Evolutionary conservation across 2,329 filamentous ascomycete species (phyloP).

Genomic region (Trichoderma brevicompactum): DNA sequence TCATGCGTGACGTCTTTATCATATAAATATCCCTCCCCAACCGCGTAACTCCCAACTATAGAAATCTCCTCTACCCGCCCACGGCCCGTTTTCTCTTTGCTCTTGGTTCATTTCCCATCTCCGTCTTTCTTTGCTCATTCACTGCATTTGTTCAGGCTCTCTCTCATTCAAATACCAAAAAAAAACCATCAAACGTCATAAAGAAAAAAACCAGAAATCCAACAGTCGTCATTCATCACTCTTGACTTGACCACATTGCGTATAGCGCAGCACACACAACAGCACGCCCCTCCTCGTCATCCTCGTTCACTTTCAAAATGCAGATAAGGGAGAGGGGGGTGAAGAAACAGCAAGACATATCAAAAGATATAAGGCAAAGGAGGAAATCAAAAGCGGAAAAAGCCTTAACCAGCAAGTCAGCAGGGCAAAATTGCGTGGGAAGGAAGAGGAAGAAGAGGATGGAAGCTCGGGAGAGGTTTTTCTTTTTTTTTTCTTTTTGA

Average conservation of each 20-base stretch:
- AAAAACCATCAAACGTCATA: conserved; percentile 12
- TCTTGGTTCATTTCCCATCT: conserved; percentile 15
- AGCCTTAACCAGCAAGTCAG: conserved; percentile 31
- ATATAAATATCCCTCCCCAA: conserved; percentile 20
- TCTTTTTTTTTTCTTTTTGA: not conserved
- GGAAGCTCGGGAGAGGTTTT: not conserved
- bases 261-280: not conserved
- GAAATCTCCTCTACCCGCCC: conserved; percentile 2
- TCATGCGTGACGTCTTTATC: conserved; percentile 28
- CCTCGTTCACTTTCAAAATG: conserved; percentile 29
- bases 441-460: conserved; percentile 27
- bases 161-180: conserved; percentile 9
- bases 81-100: not conserved
- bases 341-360: conserved; percentile 18
- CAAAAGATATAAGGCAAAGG: conserved; percentile 29
- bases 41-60: conserved; percentile 23
- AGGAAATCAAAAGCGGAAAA: conserved; percentile 30
- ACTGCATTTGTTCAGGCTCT: conserved; percentile 7
- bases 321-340: conserved; percentile 16
- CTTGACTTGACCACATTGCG: conserved; percentile 21
- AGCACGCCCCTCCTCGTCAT: not conserved
- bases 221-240: conserved; percentile 30
- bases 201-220: conserved; percentile 32
- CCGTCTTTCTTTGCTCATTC: conserved; percentile 19
- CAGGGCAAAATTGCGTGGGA: conserved; percentile 17